Evolutionary conservation across 805 yeast genomes (phyloP), one percentile per base, ranked within the genome.

Genomic region (Yarrowia osloensis): DNA sequence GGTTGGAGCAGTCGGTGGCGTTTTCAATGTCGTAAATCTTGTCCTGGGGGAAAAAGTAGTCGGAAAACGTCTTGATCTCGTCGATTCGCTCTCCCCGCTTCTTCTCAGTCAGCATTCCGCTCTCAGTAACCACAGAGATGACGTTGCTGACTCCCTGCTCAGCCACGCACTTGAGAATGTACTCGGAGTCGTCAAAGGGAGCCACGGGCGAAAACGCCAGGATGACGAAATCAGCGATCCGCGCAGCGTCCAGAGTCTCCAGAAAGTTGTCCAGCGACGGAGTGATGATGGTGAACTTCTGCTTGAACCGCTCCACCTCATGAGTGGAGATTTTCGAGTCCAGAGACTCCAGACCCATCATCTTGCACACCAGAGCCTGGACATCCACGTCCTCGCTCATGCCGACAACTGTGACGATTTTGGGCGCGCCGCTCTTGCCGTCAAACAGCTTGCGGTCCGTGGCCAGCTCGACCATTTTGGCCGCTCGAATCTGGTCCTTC

Each of bases 131-230:
- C 28, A 72, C 70, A 4, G 73, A 66, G n/a, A 70, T 46, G 1
- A 87, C 87, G 4, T 91, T 85, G 0, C 97, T 88, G 15, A 93
- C 88, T 81, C 98, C 98, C 79, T 96, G 99, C 15, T 93, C 84
- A 73, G 90, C 91, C 39, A 93, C 83, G 1, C 97, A 90, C 77
- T 98, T 86, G 67, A 95, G 81, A 31, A 93, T 86, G 73, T 91
- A 93, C 78, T 95, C 99, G 59, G 98, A 98, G 72, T 86, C 84
- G 44, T 82, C 83, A 71, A 88, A 92, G 78, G 95, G 98, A 59
- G 86, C 84, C 21, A 85, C 80, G 8, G 97, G 97, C 67, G 97
- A 91, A 47, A 95, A 80, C n/a, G 93, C 96, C 76, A 95, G 89
- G 0, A 96, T 79, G 2, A 92, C 95, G 74, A 86, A 91, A 79